A percentile compares a stretch with the other conserved stretches of the same genome.
These are phyloP conservation scores for Diospyros lotus DNA, from an alignment of 148 eudicot genomes.

Conservation along the genomic window DNA sequence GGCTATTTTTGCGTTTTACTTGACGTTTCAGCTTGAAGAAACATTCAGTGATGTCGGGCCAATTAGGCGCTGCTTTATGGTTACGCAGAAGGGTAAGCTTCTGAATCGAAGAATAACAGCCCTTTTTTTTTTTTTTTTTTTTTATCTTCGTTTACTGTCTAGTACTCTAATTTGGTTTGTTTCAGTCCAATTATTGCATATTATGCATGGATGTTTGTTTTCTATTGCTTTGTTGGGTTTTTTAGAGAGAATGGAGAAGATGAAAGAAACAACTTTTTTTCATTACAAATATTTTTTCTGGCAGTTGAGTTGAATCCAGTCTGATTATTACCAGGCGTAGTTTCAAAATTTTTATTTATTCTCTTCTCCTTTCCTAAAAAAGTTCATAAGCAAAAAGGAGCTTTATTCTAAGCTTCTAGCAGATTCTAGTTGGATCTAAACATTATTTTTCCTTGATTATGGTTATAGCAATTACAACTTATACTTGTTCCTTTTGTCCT, in stretches of 20 bases:
- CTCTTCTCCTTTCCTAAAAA: neutral
- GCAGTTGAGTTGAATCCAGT: neutral
- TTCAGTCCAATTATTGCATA: no score
- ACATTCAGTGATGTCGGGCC: constrained; percentile 92
- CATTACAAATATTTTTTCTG: neutral
- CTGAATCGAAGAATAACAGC: neutral
- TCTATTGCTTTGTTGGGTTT: neutral
- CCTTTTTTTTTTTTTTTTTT: neutral
- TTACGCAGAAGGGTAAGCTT: constrained; percentile 61
- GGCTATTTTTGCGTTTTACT: neutral
- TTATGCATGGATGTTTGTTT: neutral
- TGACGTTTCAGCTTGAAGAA: constrained; percentile 52
- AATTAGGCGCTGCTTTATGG: constrained; percentile 81
- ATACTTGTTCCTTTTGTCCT: neutral
- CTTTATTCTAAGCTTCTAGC: neutral
- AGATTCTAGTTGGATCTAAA: neutral
- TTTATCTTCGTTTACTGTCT: neutral
- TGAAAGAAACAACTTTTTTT: neutral
- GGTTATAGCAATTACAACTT: neutral
- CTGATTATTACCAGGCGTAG: neutral
- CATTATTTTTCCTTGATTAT: neutral
- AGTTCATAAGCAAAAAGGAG: neutral
- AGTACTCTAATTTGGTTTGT: neutral
- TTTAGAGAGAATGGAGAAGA: neutral
- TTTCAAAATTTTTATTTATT: neutral